Base-by-base conservation (phyloP, 106 monocot species). In the Gastrodia elata region DNA sequence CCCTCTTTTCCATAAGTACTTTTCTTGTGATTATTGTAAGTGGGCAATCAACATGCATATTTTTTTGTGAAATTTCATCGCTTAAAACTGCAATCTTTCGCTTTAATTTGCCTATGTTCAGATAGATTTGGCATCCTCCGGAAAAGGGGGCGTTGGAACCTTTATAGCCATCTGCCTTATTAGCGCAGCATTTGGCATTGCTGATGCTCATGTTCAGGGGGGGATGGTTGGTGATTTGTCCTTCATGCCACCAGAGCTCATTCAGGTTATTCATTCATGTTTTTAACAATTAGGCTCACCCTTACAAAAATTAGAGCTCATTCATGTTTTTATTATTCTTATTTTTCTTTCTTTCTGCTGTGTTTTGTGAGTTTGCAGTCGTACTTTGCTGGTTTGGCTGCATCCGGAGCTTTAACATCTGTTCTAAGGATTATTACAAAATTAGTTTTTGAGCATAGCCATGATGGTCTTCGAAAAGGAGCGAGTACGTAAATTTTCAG, bases 181-280 rank as follows among this genome's bases (percentile, higher is more conserved):
- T 4, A 90, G 89, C 67, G 90, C 48, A 64, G 69, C 77, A 65
- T 90, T 86, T 76, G 90, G 90, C 42, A n/a, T 84, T 68, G 82
- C 84, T 56, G 90, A 86, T 82, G 90, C 72, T 78, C 68, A 55
- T 80, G 80, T 68, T 75, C 86, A 90, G 74, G 90, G 90, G 2
- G 90, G 86, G 26, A 84, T 90, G 89, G 79, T 89, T 69, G 89
- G 89, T 41, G 86, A 89, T 77, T 39, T 89, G 39, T 79, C 81
- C 7, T 74, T 90, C 65, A 90, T 90, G 90, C 72, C 79, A 65
- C 86, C 90, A 44, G 84, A 90, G 34, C 82, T 86, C 32, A 74
- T 86, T 39, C 86, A 90, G 65, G 90, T 84, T 79, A 36, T 32
- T 61, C 4, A 27, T 32, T 61, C 3, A 3, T 49, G 14, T 49